Conservation (phyloP, 306 rosid genomes). For the Trifolium repens region DNA sequence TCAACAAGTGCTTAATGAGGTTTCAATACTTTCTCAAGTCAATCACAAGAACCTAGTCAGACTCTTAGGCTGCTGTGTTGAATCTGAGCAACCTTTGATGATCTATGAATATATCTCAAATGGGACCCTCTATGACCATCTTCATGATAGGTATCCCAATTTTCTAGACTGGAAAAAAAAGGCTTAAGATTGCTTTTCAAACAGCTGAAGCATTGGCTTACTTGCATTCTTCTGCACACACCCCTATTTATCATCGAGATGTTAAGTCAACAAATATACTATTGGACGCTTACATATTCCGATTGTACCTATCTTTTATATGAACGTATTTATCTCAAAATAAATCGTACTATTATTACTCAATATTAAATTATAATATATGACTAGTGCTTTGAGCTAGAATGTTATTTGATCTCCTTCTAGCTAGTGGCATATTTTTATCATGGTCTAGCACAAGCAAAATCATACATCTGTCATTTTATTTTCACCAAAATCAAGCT, state of each 20-base stretch:
- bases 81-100: slow-evolving; percentile 88
- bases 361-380: no score
- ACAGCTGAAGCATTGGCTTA: slow-evolving; percentile 91
- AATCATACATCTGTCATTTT: not conserved
- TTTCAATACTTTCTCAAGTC: slow-evolving; percentile 90
- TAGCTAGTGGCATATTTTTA: not conserved
- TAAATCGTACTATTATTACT: no score
- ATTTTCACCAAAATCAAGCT: not conserved
- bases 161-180: slow-evolving; percentile 85
- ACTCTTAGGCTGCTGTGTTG: slow-evolving; percentile 88
- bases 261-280: slow-evolving; percentile 94
- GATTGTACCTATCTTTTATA: no score
- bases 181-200: slow-evolving; percentile 84
- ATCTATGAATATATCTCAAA: slow-evolving; percentile 89
- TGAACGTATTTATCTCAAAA: no score
- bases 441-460: slow-evolving; percentile 2
- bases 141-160: slow-evolving; percentile 67
- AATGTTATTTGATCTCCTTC: not conserved
- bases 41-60: slow-evolving; percentile 86
- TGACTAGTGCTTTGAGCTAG: not conserved
- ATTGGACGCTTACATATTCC: slow-evolving; percentile 44
- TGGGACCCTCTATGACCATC: slow-evolving; percentile 89
- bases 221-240: slow-evolving; percentile 79
- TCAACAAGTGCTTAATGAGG: slow-evolving; percentile 86
- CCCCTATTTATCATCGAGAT: slow-evolving; percentile 95